Percentiles rank a stretch among this genome's conserved stretches.
Evolutionary conservation across 2,329 filamentous ascomycete genomes (phyloP).

Genomic region (Juglanconis sp.): DNA sequence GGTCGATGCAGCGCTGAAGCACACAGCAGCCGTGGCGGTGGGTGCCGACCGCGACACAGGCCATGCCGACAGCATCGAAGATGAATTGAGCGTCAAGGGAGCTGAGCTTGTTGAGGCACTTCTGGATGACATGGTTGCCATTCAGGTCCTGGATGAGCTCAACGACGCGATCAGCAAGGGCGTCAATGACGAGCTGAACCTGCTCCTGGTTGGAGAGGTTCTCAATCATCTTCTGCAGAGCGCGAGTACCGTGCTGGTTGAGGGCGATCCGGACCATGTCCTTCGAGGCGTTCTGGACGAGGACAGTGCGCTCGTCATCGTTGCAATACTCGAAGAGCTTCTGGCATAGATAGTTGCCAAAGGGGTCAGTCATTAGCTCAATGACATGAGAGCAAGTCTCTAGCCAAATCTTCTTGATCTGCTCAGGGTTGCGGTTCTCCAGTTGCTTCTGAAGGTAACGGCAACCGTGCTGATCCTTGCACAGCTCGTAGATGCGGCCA

Average conservation of each 20-base stretch:
- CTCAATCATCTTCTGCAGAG: constrained; percentile 97
- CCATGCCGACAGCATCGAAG: constrained; percentile 84
- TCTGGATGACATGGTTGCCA: constrained; percentile 98
- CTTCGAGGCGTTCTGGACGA: constrained; percentile 85
- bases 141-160: constrained; percentile 96
- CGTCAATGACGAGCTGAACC: constrained; percentile 81
- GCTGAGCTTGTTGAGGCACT: constrained; percentile 92
- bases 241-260: constrained; percentile 95
- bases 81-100: constrained; percentile 89
- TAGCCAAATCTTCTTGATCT: constrained; percentile 88
- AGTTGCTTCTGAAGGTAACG: constrained; percentile 96
- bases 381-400: constrained; percentile 93
- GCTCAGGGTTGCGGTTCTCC: constrained; percentile 79
- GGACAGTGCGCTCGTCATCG: constrained; percentile 86
- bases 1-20: constrained; percentile 95
- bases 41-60: constrained; percentile 89
- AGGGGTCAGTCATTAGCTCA: constrained; percentile 98
- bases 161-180: constrained; percentile 80
- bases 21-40: constrained; percentile 98
- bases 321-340: constrained; percentile 95
- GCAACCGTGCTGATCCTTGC: constrained; percentile 97
- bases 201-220: constrained; percentile 85
- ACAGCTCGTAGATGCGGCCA: constrained; percentile 83
- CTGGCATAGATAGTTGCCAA: constrained; percentile 98
- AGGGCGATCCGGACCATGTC: constrained; percentile 91